These are phyloP conservation scores for Coemansia sp. DNA, from an alignment of 192 early-diverging fungal genomes.

Conservation along the genomic window DNA sequence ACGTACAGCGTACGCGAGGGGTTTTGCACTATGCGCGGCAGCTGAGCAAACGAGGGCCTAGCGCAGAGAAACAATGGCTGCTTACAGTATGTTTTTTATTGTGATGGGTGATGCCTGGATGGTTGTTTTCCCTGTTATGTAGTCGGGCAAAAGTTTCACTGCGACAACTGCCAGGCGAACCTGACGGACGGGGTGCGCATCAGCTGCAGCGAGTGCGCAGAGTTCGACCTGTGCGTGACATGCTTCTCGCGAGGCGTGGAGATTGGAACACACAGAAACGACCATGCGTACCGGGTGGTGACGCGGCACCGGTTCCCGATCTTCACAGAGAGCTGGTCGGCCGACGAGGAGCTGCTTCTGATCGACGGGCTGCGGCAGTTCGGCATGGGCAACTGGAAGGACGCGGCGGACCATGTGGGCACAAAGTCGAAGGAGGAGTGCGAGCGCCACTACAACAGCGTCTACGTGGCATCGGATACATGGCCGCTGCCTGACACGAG, in stretches of 20 bases:
- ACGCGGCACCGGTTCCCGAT: slow-evolving; percentile 72
- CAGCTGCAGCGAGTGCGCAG: slow-evolving; percentile 77
- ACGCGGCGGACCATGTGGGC: slow-evolving; percentile 89
- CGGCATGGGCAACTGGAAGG: slow-evolving; percentile 98
- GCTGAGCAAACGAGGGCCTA: background rate
- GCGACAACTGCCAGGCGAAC: slow-evolving; percentile 88
- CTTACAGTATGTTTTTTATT: background rate
- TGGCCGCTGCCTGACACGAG: slow-evolving; percentile 90
- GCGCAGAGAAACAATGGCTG: background rate
- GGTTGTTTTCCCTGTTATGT: background rate
- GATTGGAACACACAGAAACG: slow-evolving; percentile 73
- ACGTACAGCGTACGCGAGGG: background rate
- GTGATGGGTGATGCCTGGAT: background rate
- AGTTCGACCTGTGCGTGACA: slow-evolving; percentile 92
- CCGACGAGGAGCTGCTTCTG: slow-evolving; percentile 93
- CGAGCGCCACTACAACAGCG: slow-evolving; percentile 84
- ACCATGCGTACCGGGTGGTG: slow-evolving; percentile 90
- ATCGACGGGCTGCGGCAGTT: slow-evolving; percentile 88
- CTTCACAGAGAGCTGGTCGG: slow-evolving; percentile 89
- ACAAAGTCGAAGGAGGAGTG: slow-evolving; percentile 87
- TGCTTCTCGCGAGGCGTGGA: slow-evolving; percentile 90
- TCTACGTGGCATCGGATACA: slow-evolving; percentile 69
- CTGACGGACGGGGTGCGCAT: slow-evolving; percentile 89
- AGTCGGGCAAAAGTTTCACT: slow-evolving; percentile 61
- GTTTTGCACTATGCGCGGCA: background rate